These are phyloP conservation scores for Chlamydomonas sphaeroides DNA, from an alignment of 139 green algal genomes.

Conservation along the genomic window DNA sequence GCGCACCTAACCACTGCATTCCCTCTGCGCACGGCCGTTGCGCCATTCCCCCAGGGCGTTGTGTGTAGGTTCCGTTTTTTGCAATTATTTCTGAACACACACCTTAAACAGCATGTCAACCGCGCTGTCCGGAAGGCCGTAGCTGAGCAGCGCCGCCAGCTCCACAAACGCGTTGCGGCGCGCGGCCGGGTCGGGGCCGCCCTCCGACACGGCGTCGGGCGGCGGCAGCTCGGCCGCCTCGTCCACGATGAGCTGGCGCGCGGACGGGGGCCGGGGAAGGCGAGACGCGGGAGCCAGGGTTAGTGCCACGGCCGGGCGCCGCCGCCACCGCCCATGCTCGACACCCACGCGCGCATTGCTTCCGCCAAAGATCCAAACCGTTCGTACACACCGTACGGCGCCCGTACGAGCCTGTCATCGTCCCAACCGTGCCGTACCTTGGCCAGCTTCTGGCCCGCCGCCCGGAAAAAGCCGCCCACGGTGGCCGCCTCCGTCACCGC, in stretches of 20 bases:
- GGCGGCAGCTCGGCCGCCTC: constrained; percentile 63
- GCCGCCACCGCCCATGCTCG: background rate
- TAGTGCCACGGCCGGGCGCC: background rate
- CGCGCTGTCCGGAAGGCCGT: constrained; percentile 71
- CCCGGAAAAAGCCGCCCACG: constrained; percentile 74
- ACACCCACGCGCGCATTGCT: background rate
- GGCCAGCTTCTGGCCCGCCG: constrained; percentile 49
- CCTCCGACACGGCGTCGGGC: constrained; percentile 67
- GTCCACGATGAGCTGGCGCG: constrained; percentile 64
- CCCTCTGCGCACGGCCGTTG: no score
- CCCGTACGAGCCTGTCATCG: no score
- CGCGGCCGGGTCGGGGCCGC: constrained; percentile 64
- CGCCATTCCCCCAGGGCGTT: no score
- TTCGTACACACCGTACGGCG: no score
- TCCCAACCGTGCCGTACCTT: no score
- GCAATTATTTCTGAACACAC: no score
- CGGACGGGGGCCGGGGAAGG: background rate
- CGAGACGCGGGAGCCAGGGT: no score
- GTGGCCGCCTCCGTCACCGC: constrained; percentile 56
- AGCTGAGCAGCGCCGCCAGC: constrained; percentile 76
- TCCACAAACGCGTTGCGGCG: constrained; percentile 88
- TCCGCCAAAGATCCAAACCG: no score
- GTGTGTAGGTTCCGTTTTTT: no score
- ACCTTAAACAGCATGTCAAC: constrained; percentile 67
- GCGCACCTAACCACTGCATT: no score